Evolutionary conservation across 2,329 filamentous ascomycete genomes (phyloP).

Genomic region (Biscogniauxia mediterranea): DNA sequence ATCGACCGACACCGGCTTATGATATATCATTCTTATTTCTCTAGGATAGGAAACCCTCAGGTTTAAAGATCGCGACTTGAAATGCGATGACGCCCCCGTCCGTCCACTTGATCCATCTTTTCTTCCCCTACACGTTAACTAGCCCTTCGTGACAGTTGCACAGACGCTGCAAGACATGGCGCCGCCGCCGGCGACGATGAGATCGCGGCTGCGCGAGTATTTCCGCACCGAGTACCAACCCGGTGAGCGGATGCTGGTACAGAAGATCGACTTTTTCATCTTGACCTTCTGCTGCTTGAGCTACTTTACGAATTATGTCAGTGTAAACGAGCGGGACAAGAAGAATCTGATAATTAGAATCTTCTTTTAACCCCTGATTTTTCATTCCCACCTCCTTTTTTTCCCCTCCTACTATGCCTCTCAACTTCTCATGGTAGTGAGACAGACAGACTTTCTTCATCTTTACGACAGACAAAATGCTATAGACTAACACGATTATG

Average conservation of each 20-base stretch:
- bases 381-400: not conserved
- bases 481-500: not conserved
- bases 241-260: constrained; percentile 45
- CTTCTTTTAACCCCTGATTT: not conserved
- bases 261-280: constrained; percentile 64
- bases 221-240: constrained; percentile 32
- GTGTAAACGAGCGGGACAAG: constrained; percentile 24
- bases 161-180: constrained; percentile 15
- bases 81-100: not conserved
- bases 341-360: not conserved
- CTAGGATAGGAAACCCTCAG: not conserved
- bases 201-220: constrained; percentile 26
- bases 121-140: not conserved
- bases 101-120: constrained; percentile 3
- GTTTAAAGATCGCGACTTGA: not conserved
- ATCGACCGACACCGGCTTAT: not conserved
- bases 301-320: constrained; percentile 54
- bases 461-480: too few species aligned
- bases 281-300: constrained; percentile 61
- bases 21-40: not conserved
- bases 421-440: not conserved
- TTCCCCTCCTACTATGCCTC: not conserved
- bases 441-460: not conserved
- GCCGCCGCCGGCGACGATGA: constrained; percentile 2
- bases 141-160: constrained; percentile 2